Evolutionary conservation across 306 rosid genomes (phyloP).

Genomic region (Vigna reflexopilosa): DNA sequence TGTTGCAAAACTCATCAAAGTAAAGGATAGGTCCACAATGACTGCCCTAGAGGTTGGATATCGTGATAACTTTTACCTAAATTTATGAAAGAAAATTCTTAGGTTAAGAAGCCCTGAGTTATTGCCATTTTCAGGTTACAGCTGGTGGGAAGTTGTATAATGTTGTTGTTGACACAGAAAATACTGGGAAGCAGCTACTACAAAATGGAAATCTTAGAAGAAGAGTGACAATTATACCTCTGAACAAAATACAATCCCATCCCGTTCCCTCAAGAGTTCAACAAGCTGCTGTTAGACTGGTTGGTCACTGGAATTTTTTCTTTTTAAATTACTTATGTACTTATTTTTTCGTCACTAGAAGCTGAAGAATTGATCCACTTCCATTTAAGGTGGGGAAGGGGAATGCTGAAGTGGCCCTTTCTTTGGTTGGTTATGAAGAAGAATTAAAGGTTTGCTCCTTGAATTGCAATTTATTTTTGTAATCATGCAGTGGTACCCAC

Average conservation of each 20-base stretch:
- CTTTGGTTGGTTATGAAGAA: slow-evolving; percentile 87
- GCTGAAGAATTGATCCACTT: slow-evolving; percentile 32
- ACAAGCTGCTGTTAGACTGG: slow-evolving; percentile 76
- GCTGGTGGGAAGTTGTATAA: slow-evolving; percentile 96
- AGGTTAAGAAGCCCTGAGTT: slow-evolving; percentile 36
- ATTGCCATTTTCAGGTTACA: slow-evolving; percentile 67
- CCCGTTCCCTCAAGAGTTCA: slow-evolving; percentile 63
- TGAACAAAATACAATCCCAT: slow-evolving; percentile 83
- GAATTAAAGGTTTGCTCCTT: slow-evolving; percentile 74
- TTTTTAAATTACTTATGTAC: slow-evolving; percentile 10
- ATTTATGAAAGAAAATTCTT: slow-evolving; percentile 27
- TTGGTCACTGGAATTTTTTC: slow-evolving; percentile 48
- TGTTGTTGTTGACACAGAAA: slow-evolving; percentile 92
- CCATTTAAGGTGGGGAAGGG: slow-evolving; percentile 86
- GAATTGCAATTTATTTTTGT: slow-evolving; percentile 31
- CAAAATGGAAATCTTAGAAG: slow-evolving; percentile 88
- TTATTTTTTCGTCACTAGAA: not conserved
- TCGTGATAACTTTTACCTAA: slow-evolving; percentile 19
- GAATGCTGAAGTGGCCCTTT: slow-evolving; percentile 84
- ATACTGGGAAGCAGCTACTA: slow-evolving; percentile 86
- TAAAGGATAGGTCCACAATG: slow-evolving; percentile 79
- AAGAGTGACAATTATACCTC: slow-evolving; percentile 95
- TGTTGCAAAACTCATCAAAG: slow-evolving; percentile 91
- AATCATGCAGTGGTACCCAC: slow-evolving; percentile 17
- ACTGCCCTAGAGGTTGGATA: slow-evolving; percentile 92